These are phyloP conservation scores for Chrysoporthe austroafricana DNA, from an alignment of 2,329 filamentous ascomycete genomes.

Conservation along the genomic window DNA sequence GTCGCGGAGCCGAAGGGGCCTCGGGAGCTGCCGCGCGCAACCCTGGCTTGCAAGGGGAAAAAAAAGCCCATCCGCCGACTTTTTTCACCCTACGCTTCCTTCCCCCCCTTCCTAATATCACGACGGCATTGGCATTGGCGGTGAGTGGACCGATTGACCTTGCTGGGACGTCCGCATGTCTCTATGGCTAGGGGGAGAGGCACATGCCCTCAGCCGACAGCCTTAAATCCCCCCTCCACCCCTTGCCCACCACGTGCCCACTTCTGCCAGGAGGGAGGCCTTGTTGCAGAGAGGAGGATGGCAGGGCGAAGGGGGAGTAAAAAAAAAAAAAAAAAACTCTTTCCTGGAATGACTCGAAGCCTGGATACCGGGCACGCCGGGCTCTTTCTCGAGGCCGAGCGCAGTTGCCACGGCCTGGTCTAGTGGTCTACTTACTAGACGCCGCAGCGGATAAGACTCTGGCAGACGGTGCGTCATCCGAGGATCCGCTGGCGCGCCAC, in stretches of 20 bases:
- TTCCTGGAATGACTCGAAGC: not conserved
- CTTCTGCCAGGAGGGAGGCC: too few relatives aligned
- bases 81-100: not conserved
- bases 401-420: not conserved
- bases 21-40: constrained; percentile 11
- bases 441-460: not conserved
- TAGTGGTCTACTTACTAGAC: not conserved
- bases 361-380: not conserved
- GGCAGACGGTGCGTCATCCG: too few relatives aligned
- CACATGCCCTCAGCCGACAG: too few relatives aligned
- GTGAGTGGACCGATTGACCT: too few relatives aligned
- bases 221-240: too few relatives aligned
- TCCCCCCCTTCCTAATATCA: too few relatives aligned
- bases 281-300: too few relatives aligned
- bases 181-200: too few relatives aligned
- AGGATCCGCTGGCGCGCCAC: too few relatives aligned
- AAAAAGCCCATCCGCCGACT: not conserved
- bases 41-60: not conserved
- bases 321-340: not conserved
- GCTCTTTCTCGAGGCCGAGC: not conserved
- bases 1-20: constrained; percentile 14
- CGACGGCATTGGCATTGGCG: too few relatives aligned
- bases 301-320: not conserved
- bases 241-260: too few relatives aligned
- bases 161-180: too few relatives aligned